Conservation (phyloP, 192 early-diverging fungal genomes). For the Backusella westeae region DNA sequence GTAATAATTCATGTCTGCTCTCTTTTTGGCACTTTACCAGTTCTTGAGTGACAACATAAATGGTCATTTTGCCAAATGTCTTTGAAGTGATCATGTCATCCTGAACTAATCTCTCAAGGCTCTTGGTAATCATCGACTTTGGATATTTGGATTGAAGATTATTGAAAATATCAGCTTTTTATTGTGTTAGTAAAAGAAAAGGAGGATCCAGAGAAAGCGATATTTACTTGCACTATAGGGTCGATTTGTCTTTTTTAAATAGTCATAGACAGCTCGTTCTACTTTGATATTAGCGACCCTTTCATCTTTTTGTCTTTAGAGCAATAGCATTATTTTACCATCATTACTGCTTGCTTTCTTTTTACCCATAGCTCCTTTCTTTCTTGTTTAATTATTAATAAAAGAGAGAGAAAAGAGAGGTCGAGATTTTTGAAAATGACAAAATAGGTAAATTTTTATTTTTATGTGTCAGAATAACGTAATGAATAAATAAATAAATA, state of each 20-base stretch:
- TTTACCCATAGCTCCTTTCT: background rate
- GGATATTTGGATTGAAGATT: constrained; percentile 16
- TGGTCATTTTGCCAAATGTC: constrained; percentile 10
- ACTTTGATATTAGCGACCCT: background rate
- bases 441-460: background rate
- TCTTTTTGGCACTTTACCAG: background rate
- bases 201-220: background rate
- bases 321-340: background rate
- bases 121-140: background rate
- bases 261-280: constrained; percentile 2
- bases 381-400: too few relatives aligned
- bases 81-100: background rate
- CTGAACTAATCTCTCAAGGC: constrained; percentile 1
- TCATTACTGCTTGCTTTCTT: background rate
- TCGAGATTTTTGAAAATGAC: background rate
- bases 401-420: background rate
- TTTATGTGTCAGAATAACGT: background rate
- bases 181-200: background rate
- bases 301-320: background rate
- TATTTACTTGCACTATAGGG: constrained; percentile 20
- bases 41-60: constrained; percentile 10
- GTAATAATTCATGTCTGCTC: background rate
- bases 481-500: background rate
- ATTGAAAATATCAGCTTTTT: constrained; percentile 17
- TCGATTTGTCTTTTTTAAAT: constrained; percentile 16